Percentiles rank a stretch among this genome's conserved stretches.
Conservation (phyloP, 2,329 filamentous ascomycete species). For the Cyphellophora europaea region DNA sequence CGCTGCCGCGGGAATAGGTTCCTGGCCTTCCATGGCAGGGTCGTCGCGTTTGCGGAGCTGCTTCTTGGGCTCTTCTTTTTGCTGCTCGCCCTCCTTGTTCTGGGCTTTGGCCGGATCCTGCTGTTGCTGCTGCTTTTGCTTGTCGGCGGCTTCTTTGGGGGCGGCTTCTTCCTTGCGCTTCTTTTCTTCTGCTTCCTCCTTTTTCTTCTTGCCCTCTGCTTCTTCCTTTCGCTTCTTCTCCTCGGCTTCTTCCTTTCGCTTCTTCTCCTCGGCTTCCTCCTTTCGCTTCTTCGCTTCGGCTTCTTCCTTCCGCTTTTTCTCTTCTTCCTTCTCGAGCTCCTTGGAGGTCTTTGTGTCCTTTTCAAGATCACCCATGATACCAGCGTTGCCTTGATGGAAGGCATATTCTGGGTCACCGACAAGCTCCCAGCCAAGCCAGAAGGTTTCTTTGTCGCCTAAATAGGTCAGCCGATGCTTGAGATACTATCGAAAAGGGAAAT, state of each 20-base stretch:
- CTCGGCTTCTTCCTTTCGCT: constrained; percentile 14
- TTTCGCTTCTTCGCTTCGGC: constrained; percentile 1
- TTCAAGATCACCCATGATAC: constrained; percentile 15
- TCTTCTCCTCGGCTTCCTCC: constrained; percentile 1
- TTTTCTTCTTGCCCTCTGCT: background rate
- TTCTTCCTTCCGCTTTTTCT: constrained; percentile 3
- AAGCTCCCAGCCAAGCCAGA: constrained; percentile 41
- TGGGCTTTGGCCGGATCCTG: too few species aligned
- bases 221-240: constrained; percentile 15
- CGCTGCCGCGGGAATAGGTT: background rate
- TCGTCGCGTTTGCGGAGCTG: constrained; percentile 1
- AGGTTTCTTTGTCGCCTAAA: constrained; percentile 40
- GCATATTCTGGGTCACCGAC: constrained; percentile 33
- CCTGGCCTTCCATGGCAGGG: background rate
- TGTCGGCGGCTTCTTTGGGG: background rate
- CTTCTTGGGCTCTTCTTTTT: constrained; percentile 5
- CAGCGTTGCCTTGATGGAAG: constrained; percentile 32
- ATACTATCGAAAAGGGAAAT: too few species aligned
- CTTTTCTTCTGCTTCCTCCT: constrained; percentile 1
- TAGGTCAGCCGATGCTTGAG: too few species aligned
- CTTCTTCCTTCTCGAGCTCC: constrained; percentile 10
- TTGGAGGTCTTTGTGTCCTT: constrained; percentile 1
- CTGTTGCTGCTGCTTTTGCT: constrained; percentile 2
- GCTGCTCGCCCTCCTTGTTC: background rate
- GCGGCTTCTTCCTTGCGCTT: constrained; percentile 1